A percentile compares a stretch with the other conserved stretches of the same genome.
phyloP scores from a whole-genome alignment of 1,284 basidiomycete species.

The Sparassis latifolia region DNA sequence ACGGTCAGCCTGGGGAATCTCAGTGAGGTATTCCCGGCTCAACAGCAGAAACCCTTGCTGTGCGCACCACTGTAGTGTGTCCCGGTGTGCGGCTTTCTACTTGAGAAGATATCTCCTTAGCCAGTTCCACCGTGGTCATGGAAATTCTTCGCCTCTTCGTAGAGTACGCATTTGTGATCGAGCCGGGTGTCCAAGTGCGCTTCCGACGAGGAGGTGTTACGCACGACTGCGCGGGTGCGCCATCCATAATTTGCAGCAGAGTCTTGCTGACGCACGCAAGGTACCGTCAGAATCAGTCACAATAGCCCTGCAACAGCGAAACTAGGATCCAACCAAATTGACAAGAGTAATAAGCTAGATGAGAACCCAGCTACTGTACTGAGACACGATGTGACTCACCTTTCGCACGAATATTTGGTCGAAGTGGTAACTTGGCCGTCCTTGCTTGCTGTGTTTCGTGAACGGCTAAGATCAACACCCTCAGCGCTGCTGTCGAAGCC shows the following conservation, averaged over 20 bases:
- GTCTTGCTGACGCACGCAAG: too few relatives aligned
- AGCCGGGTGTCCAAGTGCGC: conserved; percentile 22
- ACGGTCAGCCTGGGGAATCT: conserved; percentile 35
- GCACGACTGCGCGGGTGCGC: conserved; percentile 3
- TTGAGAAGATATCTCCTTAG: conserved; percentile 10
- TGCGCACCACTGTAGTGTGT: background rate
- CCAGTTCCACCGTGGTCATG: conserved; percentile 17
- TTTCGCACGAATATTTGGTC: too few relatives aligned
- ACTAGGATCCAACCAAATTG: too few relatives aligned
- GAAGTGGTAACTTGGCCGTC: too few relatives aligned
- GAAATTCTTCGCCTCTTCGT: conserved; percentile 27
- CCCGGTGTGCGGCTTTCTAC: conserved; percentile 5
- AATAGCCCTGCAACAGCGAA: too few relatives aligned
- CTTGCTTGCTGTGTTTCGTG: too few relatives aligned
- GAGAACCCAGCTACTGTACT: too few relatives aligned
- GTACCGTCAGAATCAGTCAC: too few relatives aligned
- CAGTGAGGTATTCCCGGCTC: background rate
- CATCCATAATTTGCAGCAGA: background rate
- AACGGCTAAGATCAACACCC: too few relatives aligned
- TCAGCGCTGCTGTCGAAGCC: too few relatives aligned
- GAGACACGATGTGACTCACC: too few relatives aligned
- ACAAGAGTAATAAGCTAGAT: too few relatives aligned
- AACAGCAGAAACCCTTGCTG: background rate
- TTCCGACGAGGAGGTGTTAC: conserved; percentile 16
- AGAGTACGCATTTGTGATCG: conserved; percentile 29